Conservation (phyloP, 148 eudicot genomes). For the Rhododendron henanense region DNA sequence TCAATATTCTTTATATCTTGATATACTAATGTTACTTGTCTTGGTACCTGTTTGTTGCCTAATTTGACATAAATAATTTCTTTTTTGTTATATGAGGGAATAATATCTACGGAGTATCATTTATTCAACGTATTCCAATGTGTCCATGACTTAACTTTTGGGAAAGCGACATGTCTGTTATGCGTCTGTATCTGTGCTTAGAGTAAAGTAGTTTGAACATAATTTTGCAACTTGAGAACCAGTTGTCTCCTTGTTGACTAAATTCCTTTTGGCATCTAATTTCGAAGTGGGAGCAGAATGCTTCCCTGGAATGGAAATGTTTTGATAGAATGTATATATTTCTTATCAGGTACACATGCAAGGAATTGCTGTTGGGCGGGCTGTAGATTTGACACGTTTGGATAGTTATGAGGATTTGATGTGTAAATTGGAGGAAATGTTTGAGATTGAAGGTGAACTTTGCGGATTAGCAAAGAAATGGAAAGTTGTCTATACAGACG, state of each 20-base stretch:
- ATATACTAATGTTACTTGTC: not conserved
- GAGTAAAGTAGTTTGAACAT: not conserved
- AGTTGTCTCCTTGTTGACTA: not conserved
- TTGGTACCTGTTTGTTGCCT: not conserved
- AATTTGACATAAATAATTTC: not conserved
- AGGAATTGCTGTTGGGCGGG: constrained; percentile 92
- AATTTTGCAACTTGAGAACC: not conserved
- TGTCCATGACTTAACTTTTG: not conserved
- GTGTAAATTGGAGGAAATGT: constrained; percentile 73
- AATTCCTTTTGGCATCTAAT: constrained; percentile 1
- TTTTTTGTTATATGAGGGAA: not conserved
- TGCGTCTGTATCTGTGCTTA: not conserved
- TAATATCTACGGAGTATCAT: not conserved
- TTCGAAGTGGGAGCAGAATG: not conserved
- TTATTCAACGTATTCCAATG: not conserved
- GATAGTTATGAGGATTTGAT: constrained; percentile 69
- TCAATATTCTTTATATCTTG: not conserved
- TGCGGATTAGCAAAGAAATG: constrained; percentile 63
- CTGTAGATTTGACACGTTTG: constrained; percentile 72
- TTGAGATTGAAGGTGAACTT: constrained; percentile 79
- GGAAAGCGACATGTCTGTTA: not conserved
- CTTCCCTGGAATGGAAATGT: not conserved
- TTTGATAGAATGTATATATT: not conserved
- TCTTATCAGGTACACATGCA: constrained; percentile 90
- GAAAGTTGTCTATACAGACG: constrained; percentile 90